Evolutionary conservation across 208 protist genomes (phyloP), one percentile per base, ranked within the genome.

Genomic region (Porcisia deanei): DNA sequence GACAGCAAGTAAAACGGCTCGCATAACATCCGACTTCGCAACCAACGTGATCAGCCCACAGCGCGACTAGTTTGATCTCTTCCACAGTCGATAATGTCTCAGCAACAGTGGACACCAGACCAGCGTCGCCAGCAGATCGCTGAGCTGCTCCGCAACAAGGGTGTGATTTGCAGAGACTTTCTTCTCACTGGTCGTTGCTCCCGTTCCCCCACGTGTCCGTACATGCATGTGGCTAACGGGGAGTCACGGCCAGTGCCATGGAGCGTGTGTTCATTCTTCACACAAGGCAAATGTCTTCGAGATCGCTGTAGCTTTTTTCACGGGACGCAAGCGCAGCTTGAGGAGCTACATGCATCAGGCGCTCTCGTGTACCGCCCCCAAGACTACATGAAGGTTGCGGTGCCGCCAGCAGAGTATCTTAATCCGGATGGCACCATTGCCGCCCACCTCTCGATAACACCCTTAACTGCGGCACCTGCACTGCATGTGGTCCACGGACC

Each of bases 271-370:
- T 83, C 81, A 5, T 96, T 96, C 81, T 94, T 89, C 70, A 82
- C 84, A 5, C 64, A 88, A 58, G 79, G 89, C 47, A 85, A 86
- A 30, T 96, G 91, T 72, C 81, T 96, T 20, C 87, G 91, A 18
- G 88, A 94, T 54, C 75, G 80, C 0, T 96, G 91, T 77, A 73
- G 61, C 18, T 96, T 91, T 80, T 96, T 96, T 68, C 91, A 96
- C 70, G 91, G 91, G 53, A 86, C 84, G 6, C 80, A 85, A 57
- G 74, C 71, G 18, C 82, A 96, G 60, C 77, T 96, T n/a, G 82
- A 88, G 60, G 79, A 83, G 20, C 74, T 96, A 52, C 79, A 82
- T 47, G 80, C 82, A 4, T 81, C 53, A 9, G 84, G 84, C 7
- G 82, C 73, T 0, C 73, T 78, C 47, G 73, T 83, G 6, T 95